phyloP scores from a whole-genome alignment of 148 eudicot genomes.

The Vaccinium myrtillus region DNA sequence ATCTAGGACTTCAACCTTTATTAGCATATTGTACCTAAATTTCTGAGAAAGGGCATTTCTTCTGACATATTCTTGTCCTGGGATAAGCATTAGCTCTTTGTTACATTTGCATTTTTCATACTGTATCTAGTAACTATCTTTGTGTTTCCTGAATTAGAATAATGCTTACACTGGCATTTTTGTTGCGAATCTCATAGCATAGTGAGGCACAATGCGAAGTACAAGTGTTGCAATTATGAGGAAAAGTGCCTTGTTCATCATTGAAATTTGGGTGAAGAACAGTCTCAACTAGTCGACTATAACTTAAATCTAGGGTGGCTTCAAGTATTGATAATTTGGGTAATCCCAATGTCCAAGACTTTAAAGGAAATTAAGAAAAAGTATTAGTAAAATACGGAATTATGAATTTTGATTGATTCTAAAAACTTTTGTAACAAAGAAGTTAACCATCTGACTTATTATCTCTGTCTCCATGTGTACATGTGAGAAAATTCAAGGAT shows the following conservation, averaged over 20 bases:
- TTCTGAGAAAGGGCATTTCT: not conserved
- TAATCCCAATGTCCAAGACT: not conserved
- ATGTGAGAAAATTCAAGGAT: not conserved
- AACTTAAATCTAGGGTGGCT: slow-evolving; percentile 4
- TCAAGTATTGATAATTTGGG: not conserved
- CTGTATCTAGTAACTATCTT: not conserved
- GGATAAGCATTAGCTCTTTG: not conserved
- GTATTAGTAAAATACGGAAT: not conserved
- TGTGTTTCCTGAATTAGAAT: not conserved
- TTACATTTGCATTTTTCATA: not conserved
- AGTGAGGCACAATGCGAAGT: not conserved
- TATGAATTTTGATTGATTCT: not conserved
- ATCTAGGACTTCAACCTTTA: not conserved
- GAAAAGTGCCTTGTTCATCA: not conserved
- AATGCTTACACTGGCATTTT: not conserved
- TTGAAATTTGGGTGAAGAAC: not conserved
- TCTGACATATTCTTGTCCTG: not conserved
- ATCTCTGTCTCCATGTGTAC: not conserved
- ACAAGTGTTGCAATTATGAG: not conserved
- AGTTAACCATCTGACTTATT: not conserved
- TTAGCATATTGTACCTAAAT: not conserved
- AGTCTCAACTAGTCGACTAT: not conserved
- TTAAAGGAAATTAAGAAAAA: not conserved
- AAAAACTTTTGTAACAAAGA: not conserved
- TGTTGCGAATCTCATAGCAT: not conserved